Percentiles rank a stretch among this genome's conserved stretches.
Evolutionary conservation across 2,329 filamentous ascomycete species (phyloP).

Genomic region (Huntiella abstrusa): DNA sequence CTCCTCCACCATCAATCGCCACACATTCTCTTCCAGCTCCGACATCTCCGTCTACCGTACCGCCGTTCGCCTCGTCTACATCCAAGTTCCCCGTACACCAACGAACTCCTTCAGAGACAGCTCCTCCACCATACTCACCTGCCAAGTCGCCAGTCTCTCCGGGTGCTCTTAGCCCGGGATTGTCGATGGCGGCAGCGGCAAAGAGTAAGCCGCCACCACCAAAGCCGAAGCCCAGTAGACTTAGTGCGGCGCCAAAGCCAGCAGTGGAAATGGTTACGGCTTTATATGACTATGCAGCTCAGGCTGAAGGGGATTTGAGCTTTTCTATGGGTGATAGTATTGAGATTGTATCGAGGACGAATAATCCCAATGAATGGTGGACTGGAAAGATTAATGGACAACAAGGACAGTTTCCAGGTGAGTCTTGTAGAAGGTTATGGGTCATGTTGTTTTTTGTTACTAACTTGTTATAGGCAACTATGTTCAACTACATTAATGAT

Average conservation of each 20-base stretch:
- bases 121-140: conserved; percentile 54
- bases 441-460: background rate
- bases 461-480: conserved; percentile 6
- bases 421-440: conserved; percentile 16
- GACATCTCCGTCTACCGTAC: conserved; percentile 12
- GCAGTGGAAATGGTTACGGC: conserved; percentile 67
- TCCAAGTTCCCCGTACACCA: conserved; percentile 17
- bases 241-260: conserved; percentile 40
- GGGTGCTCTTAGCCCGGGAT: conserved; percentile 18
- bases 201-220: conserved; percentile 54
- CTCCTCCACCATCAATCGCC: conserved; percentile 12
- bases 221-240: conserved; percentile 58
- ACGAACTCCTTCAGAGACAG: conserved; percentile 21
- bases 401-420: conserved; percentile 89
- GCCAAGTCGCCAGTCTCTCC: conserved; percentile 15
- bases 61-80: conserved; percentile 5
- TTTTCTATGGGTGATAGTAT: conserved; percentile 80
- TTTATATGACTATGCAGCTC: conserved; percentile 88
- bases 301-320: conserved; percentile 83
- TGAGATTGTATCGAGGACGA: conserved; percentile 67
- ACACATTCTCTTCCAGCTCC: conserved; percentile 15
- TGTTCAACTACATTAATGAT: conserved; percentile 2
- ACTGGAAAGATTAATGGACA: conserved; percentile 60
- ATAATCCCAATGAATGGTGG: conserved; percentile 97
- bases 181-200: conserved; percentile 31